Evolutionary conservation across 2,329 filamentous ascomycete species (phyloP).

Genomic region (Ceratocystis smalleyi): DNA sequence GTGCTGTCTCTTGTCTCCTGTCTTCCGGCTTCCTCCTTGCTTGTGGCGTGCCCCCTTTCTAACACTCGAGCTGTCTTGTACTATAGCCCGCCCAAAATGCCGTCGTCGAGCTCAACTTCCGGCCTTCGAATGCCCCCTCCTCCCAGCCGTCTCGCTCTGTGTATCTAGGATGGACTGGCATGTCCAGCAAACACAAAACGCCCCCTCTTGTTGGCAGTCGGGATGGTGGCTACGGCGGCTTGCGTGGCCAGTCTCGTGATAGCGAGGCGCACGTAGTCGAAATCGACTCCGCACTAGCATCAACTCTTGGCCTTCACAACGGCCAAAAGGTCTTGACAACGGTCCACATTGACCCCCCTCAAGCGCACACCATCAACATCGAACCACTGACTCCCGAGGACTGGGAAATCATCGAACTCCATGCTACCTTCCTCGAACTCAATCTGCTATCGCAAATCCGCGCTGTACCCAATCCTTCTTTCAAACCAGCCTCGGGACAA

Average conservation of each 20-base stretch:
- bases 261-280: conserved; percentile 68
- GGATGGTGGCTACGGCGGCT: conserved; percentile 48
- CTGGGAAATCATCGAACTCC: conserved; percentile 97
- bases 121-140: conserved; percentile 31
- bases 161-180: conserved; percentile 92
- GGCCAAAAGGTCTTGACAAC: conserved; percentile 59
- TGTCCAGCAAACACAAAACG: conserved; percentile 79
- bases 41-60: conserved; percentile 17
- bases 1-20: not conserved
- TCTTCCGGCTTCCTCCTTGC: not conserved
- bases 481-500: conserved; percentile 35
- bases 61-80: conserved; percentile 11
- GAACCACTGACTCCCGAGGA: conserved; percentile 89
- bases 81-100: conserved; percentile 89
- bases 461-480: conserved; percentile 74
- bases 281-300: conserved; percentile 71
- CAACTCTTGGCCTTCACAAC: conserved; percentile 59
- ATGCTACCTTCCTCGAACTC: conserved; percentile 86
- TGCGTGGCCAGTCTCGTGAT: conserved; percentile 38
- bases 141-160: conserved; percentile 42
- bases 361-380: conserved; percentile 90
- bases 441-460: conserved; percentile 88
- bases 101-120: conserved; percentile 76
- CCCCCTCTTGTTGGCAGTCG: conserved; percentile 55
- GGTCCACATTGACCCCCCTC: conserved; percentile 76